Evolutionary conservation across 306 rosid genomes (phyloP).

Genomic region (Prinsepia uniflora): DNA sequence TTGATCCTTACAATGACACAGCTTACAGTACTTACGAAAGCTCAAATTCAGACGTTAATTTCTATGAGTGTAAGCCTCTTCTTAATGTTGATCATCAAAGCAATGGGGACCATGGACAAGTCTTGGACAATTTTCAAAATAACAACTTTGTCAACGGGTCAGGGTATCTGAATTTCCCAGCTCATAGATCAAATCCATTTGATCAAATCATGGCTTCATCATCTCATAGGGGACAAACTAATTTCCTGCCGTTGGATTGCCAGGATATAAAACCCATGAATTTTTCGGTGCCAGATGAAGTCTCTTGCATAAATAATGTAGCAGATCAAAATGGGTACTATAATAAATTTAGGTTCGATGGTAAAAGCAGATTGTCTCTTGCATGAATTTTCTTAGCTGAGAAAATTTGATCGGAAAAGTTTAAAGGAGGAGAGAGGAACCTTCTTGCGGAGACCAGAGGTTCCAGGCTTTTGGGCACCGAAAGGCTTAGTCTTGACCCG

Average conservation of each 20-base stretch:
- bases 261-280: constrained; percentile 44
- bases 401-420: too few relatives aligned
- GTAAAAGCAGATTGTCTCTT: constrained; percentile 30
- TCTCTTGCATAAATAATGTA: constrained; percentile 45
- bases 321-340: constrained; percentile 31
- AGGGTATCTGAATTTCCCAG: constrained; percentile 39
- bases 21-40: constrained; percentile 21
- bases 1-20: constrained; percentile 33
- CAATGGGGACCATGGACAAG: constrained; percentile 38
- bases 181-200: constrained; percentile 29
- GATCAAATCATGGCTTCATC: constrained; percentile 27
- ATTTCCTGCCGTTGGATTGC: constrained; percentile 22
- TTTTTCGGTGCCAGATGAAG: constrained; percentile 58
- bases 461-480: too few relatives aligned
- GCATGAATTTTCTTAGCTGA: too few relatives aligned
- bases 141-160: not conserved
- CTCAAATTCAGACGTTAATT: constrained; percentile 31
- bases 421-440: too few relatives aligned
- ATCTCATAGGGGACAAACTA: constrained; percentile 27
- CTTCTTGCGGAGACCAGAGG: too few relatives aligned
- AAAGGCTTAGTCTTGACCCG: too few relatives aligned
- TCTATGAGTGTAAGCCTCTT: constrained; percentile 46
- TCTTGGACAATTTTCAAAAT: constrained; percentile 52
- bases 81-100: constrained; percentile 20
- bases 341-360: constrained; percentile 36